Base-by-base conservation (phyloP, 805 yeast genomes). In the Saturnispora zaruensis region DNA sequence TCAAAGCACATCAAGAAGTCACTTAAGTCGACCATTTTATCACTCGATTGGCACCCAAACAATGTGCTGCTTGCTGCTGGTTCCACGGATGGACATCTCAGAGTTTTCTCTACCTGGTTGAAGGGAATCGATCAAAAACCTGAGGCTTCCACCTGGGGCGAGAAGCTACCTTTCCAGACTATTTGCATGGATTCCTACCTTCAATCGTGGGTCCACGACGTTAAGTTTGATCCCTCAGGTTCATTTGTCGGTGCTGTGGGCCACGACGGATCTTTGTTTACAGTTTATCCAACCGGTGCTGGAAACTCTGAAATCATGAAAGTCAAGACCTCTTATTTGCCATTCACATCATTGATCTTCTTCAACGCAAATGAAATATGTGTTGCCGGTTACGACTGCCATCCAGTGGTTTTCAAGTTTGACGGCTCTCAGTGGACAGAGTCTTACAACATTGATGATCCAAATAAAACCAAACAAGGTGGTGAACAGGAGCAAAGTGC, bases 1-100 rank as follows among this genome's bases (percentile, higher is more conserved):
- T 87, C 98, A 13, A 91, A 91, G 68, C 99, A 91, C 70, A 84
- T 93, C 68, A 90, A 90, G 73, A 88, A 87, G 68, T 96, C 97
- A n/a, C 74, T 93, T 59, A 82, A 84, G 65, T 84, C 96, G 9
- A 88, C 97, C 30, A 77, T 90, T 57, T 75, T 90, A 56, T 74
- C 85, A 43, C 74, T 91, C 50, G 82, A 82, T 55, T 90, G 99
- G 99, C 97, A 93, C 66, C 90, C 88, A 51, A 93, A 93, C 68
- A 83, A 82, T 59, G 95, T 93, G 23, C 72, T 93, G 53, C 72
- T 93, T 55, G 93, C 95, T 2, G 76, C 85, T 44, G 98, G 98
- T 23, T 87, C 96, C 21, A 86, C 96, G 6, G 97, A 91, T 64
- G 96, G 96, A 25, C 95, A 84, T 61, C 87, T 85, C 44, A 75